Evolutionary conservation across 345 rosid genomes (phyloP), one percentile per base, ranked within the genome.

Genomic region (Linum usitatissimum): DNA sequence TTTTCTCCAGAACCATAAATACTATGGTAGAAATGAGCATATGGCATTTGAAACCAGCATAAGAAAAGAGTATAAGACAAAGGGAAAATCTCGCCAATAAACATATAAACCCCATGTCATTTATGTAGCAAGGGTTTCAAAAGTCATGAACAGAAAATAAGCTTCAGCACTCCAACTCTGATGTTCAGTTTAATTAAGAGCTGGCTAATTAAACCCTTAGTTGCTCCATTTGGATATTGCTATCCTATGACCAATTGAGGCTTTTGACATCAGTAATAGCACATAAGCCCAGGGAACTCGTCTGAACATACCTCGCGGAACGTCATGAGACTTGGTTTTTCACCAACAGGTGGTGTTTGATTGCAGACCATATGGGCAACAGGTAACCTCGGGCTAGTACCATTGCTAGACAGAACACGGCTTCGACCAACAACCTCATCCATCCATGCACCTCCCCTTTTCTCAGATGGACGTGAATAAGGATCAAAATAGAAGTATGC

Each of bases 401-500:
- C 86, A 68, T 77, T 80, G 45, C 57, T 74, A 60, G 92, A 80
- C 75, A 86, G 18, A 62, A 88, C 84, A 53, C 79, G 86, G 75
- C 97, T 91, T 62, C 91, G 83, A 31, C 80, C 71, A 75, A 88
- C 73, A 51, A 91, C 97, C 71, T 88, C 97, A 74, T 78, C 82
- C 96, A 88, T 83, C 96, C 97, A 91, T 57, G 97, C 97, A 55
- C 96, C 97, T 21, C 75, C 93, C 66, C 67, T 77, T 74, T 92
- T 92, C 67, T 92, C 93, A 36, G 98, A 80, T 53, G 98, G 96
- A 59, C 98, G 96, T 66, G 96, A 86, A 69, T 85, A 89, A 59
- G 98, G 96, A 79, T 92, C 98, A 71, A 92, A 92, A 76, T 89
- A 89, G 69, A 92, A 92, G 73, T 92, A 89, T 9, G 98, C 95